Evolutionary conservation across 139 green algal genomes (phyloP).

Genomic region (Chlorella ohadii): DNA sequence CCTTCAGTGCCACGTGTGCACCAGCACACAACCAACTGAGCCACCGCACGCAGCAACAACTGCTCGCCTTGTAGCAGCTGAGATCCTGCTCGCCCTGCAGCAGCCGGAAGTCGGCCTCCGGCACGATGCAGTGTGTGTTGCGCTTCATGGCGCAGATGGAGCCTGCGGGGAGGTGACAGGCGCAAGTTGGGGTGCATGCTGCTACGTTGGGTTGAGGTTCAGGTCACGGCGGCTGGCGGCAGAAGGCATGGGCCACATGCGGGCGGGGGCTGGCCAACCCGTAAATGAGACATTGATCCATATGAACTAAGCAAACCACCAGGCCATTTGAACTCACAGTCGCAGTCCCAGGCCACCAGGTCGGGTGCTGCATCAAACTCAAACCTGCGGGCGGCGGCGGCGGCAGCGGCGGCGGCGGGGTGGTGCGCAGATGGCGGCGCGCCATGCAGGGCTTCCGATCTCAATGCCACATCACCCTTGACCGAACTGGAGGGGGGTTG

Average conservation of each 20-base stretch:
- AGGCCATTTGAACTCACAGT: constrained; percentile 54
- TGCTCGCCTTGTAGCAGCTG: constrained; percentile 49
- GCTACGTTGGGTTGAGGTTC: too few relatives aligned
- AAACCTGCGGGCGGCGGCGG: constrained; percentile 16
- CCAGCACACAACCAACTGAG: too few relatives aligned
- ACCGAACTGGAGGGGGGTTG: too few relatives aligned
- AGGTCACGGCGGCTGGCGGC: too few relatives aligned
- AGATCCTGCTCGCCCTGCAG: constrained; percentile 32
- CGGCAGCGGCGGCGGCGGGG: not conserved
- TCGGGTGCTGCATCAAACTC: constrained; percentile 44
- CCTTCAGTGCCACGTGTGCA: too few relatives aligned
- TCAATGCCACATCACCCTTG: too few relatives aligned
- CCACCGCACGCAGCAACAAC: too few relatives aligned
- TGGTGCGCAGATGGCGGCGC: not conserved
- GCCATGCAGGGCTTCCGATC: not conserved
- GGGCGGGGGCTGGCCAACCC: too few relatives aligned
- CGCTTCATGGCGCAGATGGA: constrained; percentile 63
- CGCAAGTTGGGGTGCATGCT: too few relatives aligned
- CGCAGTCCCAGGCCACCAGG: constrained; percentile 57
- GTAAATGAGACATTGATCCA: too few relatives aligned
- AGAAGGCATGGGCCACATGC: too few relatives aligned
- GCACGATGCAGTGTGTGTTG: constrained; percentile 63
- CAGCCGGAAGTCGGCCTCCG: constrained; percentile 43
- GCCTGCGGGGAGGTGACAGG: constrained; percentile 25
- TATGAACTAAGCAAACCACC: too few relatives aligned